Evolutionary conservation across 2,329 filamentous ascomycete species (phyloP), one percentile per base, ranked within the genome.

Genomic region (Fonsecaea monophora): DNA sequence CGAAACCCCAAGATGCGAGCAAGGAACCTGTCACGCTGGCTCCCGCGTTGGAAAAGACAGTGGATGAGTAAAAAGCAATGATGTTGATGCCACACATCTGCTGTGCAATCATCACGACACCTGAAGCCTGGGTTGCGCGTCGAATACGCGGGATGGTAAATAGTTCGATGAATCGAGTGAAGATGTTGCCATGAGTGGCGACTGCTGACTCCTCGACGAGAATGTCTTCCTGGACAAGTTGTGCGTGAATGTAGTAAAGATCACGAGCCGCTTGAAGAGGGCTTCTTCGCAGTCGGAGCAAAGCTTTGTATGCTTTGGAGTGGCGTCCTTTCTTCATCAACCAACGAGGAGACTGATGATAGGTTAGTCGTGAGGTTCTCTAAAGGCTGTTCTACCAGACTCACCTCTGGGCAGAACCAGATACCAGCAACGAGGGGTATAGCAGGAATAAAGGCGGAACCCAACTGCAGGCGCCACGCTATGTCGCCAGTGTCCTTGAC

Each of bases 61-160:
- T 89, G 0, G 87, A 88, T 0, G 87, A 90, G 77, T 93, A 92
- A 77, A 92, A 92, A 0, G 90, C 88, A 63, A 92, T 90, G 64
- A 92, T 90, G 75, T 92, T 91, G 77, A 90, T 83, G 78, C 85
- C 86, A 72, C 88, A 90, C 85, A 90, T 88, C 76, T 91, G 88
- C 77, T 91, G 89, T 0, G 87, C 88, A 73, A 91, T 88, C 92
- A 96, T 96, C 71, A 94, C 91, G 1, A 88, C 87, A 70, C 89
- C 91, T 0, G 91, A 90, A 5, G 92, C 92, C 35, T 91, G 83
- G 3, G 89, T 94, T 2, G 92, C 92, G 48, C 82, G 80, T 45
- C 82, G 79, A 63, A 83, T 77, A 18, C 82, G 79, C 5, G 81
- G 81, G 60, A 83, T 80, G 12, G 81, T 83, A 68, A 83, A 83